These are phyloP conservation scores for Aethionema arabicum DNA, from an alignment of 345 rosid species.

Conservation along the genomic window DNA sequence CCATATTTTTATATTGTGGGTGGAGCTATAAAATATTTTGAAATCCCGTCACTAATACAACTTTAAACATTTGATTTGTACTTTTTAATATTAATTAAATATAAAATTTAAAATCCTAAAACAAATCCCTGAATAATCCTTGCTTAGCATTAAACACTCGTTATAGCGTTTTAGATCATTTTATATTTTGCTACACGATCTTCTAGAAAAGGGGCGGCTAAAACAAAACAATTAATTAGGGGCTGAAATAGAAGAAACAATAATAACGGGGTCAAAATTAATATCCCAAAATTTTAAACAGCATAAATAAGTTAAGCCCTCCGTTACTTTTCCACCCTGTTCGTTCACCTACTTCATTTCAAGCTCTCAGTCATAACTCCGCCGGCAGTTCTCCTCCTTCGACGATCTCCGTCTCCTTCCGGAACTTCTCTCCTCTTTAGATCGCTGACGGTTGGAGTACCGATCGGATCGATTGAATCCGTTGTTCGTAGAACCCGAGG, in stretches of 20 bases:
- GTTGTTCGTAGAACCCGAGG: neutral
- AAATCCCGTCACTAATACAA: no score
- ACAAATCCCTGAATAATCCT: no score
- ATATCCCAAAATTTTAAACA: neutral
- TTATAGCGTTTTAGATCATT: neutral
- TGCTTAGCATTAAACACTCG: no score
- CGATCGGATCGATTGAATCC: neutral
- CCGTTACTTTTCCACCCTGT: neutral
- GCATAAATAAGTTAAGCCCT: constrained; percentile 22
- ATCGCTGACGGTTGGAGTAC: neutral
- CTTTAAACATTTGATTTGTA: no score
- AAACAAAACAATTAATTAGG: neutral
- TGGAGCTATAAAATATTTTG: no score
- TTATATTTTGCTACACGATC: neutral
- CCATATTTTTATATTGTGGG: no score
- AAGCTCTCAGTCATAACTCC: neutral
- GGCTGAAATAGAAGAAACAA: neutral
- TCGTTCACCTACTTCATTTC: constrained; percentile 23
- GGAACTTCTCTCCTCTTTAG: constrained; percentile 1
- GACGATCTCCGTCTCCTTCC: constrained; percentile 17
- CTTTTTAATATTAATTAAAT: no score
- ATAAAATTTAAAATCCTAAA: no score
- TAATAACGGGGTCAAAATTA: constrained; percentile 14
- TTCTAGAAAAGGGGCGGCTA: constrained; percentile 9
- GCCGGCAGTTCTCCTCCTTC: neutral